Percentiles rank a stretch among this genome's conserved stretches.
These are phyloP conservation scores for Flaveria bidentis DNA, from an alignment of 129 eudicot species.

Conservation along the genomic window DNA sequence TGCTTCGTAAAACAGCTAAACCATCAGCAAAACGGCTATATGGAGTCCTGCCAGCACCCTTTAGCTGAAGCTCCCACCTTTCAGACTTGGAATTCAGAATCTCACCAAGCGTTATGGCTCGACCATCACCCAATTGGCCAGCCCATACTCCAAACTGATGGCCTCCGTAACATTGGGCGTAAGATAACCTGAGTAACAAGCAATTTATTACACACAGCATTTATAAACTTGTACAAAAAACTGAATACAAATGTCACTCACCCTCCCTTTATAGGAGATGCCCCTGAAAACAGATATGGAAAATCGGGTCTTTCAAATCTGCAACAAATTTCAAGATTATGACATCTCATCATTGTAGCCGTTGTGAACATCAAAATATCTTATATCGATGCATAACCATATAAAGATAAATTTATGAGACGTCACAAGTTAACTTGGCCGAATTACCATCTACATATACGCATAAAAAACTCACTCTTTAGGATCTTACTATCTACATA, in stretches of 20 bases:
- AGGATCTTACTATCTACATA: constrained; percentile 37
- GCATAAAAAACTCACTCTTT: constrained; percentile 60
- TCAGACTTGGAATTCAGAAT: constrained; percentile 61
- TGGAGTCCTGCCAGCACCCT: constrained; percentile 95
- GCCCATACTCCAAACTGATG: constrained; percentile 99
- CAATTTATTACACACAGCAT: background rate
- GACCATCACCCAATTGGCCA: constrained; percentile 93
- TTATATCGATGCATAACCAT: background rate
- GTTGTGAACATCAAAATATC: background rate
- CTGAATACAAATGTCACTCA: constrained; percentile 36
- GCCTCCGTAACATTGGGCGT: constrained; percentile 95
- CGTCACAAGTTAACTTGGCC: constrained; percentile 2
- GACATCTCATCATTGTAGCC: background rate
- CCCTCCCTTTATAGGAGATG: constrained; percentile 71
- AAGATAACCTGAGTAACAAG: constrained; percentile 51
- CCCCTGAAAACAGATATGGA: constrained; percentile 69
- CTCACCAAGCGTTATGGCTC: constrained; percentile 90
- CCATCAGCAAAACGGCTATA: constrained; percentile 97
- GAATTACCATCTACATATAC: background rate
- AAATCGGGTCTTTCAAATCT: constrained; percentile 85
- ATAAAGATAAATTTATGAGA: background rate
- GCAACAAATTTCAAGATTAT: constrained; percentile 30
- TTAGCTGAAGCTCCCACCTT: constrained; percentile 93
- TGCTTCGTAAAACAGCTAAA: constrained; percentile 86
- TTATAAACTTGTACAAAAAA: constrained; percentile 1